These are phyloP conservation scores for Apiotrichum akiyoshidainum DNA, from an alignment of 1,284 basidiomycete species.

Conservation along the genomic window DNA sequence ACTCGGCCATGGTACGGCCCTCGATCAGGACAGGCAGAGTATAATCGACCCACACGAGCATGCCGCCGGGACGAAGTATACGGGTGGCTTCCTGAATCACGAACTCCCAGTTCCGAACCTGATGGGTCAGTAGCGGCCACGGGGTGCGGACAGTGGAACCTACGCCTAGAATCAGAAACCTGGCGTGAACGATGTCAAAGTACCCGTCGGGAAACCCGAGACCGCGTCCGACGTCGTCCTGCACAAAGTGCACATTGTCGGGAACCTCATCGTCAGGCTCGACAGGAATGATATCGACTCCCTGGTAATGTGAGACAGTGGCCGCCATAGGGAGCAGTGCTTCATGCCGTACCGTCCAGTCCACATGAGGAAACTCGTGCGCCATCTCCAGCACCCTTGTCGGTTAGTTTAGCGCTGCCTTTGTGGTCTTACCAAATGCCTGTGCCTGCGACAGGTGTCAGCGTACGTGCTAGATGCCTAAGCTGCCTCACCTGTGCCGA, in stretches of 20 bases:
- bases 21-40: background rate
- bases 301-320: constrained; percentile 8
- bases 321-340: background rate
- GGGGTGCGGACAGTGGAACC: background rate
- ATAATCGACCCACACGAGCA: constrained; percentile 13
- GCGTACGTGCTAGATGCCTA: background rate
- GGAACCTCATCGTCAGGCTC: constrained; percentile 16
- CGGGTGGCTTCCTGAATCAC: constrained; percentile 14
- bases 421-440: constrained; percentile 10
- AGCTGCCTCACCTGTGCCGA: constrained; percentile 15
- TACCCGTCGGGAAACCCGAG: constrained; percentile 16
- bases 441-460: constrained; percentile 5
- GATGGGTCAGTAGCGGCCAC: background rate
- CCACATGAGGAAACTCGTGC: constrained; percentile 17
- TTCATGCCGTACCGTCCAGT: constrained; percentile 16
- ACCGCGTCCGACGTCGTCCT: constrained; percentile 17
- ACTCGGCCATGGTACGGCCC: background rate
- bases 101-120: constrained; percentile 18
- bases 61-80: constrained; percentile 15
- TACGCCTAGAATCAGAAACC: constrained; percentile 16
- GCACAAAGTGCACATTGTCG: constrained; percentile 17
- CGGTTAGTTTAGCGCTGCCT: background rate
- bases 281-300: constrained; percentile 16
- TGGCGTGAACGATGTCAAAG: constrained; percentile 20
- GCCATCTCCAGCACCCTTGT: constrained; percentile 20